Conservation (phyloP, 352 stramenopile species). For the Phytopythium oedochilum region DNA sequence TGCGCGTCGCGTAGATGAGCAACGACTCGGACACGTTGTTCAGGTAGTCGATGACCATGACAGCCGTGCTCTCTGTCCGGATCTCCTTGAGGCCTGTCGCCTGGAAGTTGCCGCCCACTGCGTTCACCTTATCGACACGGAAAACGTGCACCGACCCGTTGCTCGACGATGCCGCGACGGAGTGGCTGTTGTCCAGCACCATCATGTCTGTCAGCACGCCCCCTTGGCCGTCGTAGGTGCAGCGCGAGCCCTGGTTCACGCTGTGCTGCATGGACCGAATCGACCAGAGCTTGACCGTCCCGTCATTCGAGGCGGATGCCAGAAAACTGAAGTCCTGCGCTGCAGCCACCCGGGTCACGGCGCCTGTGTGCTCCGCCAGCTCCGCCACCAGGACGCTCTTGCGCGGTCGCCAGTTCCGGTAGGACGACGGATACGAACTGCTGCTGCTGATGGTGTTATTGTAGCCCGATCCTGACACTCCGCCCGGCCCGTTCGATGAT, state of each 20-base stretch:
- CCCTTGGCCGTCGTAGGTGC: slow-evolving; percentile 92
- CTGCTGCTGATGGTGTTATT: slow-evolving; percentile 17
- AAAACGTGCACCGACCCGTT: slow-evolving; percentile 95
- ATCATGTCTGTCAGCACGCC: slow-evolving; percentile 91
- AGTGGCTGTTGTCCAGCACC: slow-evolving; percentile 96
- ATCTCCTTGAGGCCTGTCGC: slow-evolving; percentile 70
- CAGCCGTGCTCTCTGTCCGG: slow-evolving; percentile 83
- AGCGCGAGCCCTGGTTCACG: slow-evolving; percentile 89
- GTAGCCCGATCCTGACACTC: neutral
- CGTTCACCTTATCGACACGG: slow-evolving; percentile 90
- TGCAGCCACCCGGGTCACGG: slow-evolving; percentile 92
- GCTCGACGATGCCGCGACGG: slow-evolving; percentile 88
- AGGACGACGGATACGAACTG: slow-evolving; percentile 38
- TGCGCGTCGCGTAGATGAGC: slow-evolving; percentile 93
- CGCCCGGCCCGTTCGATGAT: slow-evolving; percentile 10
- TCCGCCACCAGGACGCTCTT: slow-evolving; percentile 83
- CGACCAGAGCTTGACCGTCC: slow-evolving; percentile 95
- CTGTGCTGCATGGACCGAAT: slow-evolving; percentile 91
- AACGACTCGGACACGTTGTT: slow-evolving; percentile 94
- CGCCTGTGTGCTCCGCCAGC: slow-evolving; percentile 89
- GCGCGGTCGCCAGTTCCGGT: slow-evolving; percentile 78
- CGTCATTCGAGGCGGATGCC: slow-evolving; percentile 94
- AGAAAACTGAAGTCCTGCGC: slow-evolving; percentile 96
- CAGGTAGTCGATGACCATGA: slow-evolving; percentile 95
- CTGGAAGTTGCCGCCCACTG: slow-evolving; percentile 64